These are phyloP conservation scores for Naganishia onofrii DNA, from an alignment of 768 basidiomycete species.

Conservation along the genomic window DNA sequence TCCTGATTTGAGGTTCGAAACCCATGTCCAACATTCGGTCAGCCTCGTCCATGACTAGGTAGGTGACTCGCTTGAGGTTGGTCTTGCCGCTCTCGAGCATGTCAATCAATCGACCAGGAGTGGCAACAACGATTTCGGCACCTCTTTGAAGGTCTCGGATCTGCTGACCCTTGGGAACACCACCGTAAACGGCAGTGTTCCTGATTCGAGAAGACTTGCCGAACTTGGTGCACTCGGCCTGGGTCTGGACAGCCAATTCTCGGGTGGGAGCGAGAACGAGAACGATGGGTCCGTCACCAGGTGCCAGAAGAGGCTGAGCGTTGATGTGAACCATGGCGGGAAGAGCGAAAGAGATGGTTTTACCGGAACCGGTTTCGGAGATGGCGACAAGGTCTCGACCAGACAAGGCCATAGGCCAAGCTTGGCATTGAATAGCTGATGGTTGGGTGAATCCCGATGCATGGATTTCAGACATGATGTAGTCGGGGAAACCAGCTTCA, in stretches of 20 bases:
- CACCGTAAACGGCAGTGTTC: conserved; percentile 98
- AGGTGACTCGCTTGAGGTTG: conserved; percentile 91
- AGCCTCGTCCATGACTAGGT: conserved; percentile 98
- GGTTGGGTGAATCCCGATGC: conserved; percentile 88
- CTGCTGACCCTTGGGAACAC: conserved; percentile 97
- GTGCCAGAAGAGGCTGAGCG: conserved; percentile 88
- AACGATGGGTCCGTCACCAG: conserved; percentile 96
- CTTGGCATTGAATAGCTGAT: conserved; percentile 96
- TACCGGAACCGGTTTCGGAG: conserved; percentile 96
- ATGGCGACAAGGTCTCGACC: conserved; percentile 89
- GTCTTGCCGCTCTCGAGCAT: conserved; percentile 97
- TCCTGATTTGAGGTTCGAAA: conserved; percentile 99
- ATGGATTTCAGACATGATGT: conserved; percentile 86
- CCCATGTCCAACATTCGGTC: conserved; percentile 99
- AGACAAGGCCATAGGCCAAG: conserved; percentile 97
- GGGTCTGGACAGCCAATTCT: conserved; percentile 97
- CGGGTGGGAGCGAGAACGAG: conserved; percentile 95
- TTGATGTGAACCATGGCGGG: conserved; percentile 99
- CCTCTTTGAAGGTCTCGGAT: conserved; percentile 96
- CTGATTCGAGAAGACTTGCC: conserved; percentile 86
- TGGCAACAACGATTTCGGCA: conserved; percentile 98
- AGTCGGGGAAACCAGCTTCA: conserved; percentile 93
- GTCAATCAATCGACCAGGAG: conserved; percentile 97
- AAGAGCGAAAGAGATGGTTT: conserved; percentile 96
- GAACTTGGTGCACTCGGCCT: conserved; percentile 97